phyloP scores from a whole-genome alignment of 148 eudicot genomes.

The Gaultheria prostrata region DNA sequence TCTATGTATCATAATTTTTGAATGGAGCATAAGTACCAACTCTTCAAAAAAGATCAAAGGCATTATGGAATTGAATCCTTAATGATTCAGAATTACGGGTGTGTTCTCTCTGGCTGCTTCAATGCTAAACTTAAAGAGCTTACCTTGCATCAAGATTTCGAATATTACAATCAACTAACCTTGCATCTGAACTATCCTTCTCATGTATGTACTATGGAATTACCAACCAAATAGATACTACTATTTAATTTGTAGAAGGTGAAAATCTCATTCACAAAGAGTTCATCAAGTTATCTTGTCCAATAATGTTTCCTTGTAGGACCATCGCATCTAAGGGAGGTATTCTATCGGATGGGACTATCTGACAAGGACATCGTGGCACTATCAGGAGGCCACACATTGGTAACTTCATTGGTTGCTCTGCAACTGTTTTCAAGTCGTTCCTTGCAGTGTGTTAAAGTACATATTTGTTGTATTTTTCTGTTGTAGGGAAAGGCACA shows the following conservation, averaged over 20 bases:
- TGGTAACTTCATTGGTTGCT: conserved; percentile 40
- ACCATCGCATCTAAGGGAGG: conserved; percentile 58
- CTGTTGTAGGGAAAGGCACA: conserved; percentile 74
- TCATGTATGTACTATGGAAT: not conserved
- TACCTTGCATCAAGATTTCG: not conserved
- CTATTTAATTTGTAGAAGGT: not conserved
- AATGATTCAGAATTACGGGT: not conserved
- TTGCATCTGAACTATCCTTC: conserved; percentile 3
- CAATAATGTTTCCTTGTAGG: conserved; percentile 36
- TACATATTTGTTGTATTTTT: conserved; percentile 14
- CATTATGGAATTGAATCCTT: not conserved
- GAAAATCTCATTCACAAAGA: not conserved
- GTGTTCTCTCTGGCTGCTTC: not conserved
- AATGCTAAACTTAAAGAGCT: not conserved
- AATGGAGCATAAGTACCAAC: not conserved
- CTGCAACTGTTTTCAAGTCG: not conserved
- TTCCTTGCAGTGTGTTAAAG: not conserved
- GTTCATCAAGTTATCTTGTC: not conserved
- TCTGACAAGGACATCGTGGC: conserved; percentile 84
- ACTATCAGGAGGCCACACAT: conserved; percentile 85
- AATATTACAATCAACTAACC: not conserved
- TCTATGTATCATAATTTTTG: not conserved
- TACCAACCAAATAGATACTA: not conserved
- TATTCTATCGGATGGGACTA: conserved; percentile 82
- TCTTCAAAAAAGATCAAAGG: not conserved